phyloP scores from a whole-genome alignment of 148 eudicot genomes.

The Vaccinium corymbosum region DNA sequence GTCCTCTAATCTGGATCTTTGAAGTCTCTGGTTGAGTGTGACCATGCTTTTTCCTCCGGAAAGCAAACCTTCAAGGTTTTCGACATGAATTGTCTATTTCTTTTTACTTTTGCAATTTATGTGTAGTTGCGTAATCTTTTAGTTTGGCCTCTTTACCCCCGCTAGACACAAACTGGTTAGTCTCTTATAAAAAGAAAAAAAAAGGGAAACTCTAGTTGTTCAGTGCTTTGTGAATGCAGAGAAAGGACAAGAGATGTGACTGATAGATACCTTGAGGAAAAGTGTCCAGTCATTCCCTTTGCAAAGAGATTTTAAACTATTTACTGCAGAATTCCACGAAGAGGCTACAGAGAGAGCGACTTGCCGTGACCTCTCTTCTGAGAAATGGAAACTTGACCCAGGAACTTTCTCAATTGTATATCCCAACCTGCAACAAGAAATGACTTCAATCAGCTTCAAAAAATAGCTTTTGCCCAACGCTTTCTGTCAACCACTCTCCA shows the following conservation, averaged over 20 bases:
- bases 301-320: slow-evolving; percentile 62
- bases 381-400: slow-evolving; percentile 57
- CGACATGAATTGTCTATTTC: not conserved
- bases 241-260: not conserved
- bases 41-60: too few species aligned
- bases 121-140: not conserved
- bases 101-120: too few species aligned
- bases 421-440: slow-evolving; percentile 57
- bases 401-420: slow-evolving; percentile 73
- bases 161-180: not conserved
- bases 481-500: not conserved
- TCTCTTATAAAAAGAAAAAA: not conserved
- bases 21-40: not conserved
- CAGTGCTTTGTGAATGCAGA: slow-evolving; percentile 3
- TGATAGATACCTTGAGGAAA: slow-evolving; percentile 57
- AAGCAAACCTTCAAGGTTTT: not conserved
- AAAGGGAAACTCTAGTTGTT: not conserved
- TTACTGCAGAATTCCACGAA: slow-evolving; percentile 55
- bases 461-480: slow-evolving; percentile 3
- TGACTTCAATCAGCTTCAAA: slow-evolving; percentile 2
- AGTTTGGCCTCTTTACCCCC: not conserved
- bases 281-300: slow-evolving; percentile 63
- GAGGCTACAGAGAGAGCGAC: slow-evolving; percentile 55
- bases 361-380: slow-evolving; percentile 58
- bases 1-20: not conserved